These are phyloP conservation scores for Eucalyptus paniculata DNA, from an alignment of 345 rosid species.

Conservation along the genomic window DNA sequence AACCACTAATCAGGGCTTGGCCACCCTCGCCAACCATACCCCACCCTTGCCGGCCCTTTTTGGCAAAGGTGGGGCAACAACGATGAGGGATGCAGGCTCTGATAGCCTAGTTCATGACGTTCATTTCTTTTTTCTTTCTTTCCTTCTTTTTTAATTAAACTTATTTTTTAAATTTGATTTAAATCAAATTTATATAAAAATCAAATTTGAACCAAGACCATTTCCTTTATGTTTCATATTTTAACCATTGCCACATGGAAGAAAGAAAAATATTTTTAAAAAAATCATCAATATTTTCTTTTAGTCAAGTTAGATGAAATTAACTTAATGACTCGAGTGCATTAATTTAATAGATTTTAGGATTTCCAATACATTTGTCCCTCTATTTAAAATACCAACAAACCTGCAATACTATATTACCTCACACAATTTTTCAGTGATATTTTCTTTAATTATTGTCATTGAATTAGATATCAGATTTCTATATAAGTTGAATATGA, in stretches of 20 bases:
- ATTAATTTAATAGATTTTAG: background rate
- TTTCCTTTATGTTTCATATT: too few relatives aligned
- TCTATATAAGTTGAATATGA: background rate
- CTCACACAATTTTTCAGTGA: background rate
- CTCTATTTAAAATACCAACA: background rate
- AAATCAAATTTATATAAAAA: too few relatives aligned
- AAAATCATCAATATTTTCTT: too few relatives aligned
- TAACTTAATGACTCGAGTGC: background rate
- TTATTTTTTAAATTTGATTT: too few relatives aligned
- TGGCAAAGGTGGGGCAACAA: fast-evolving
- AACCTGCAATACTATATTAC: background rate
- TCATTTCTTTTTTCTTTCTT: too few relatives aligned
- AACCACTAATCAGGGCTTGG: background rate
- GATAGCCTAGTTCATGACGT: background rate
- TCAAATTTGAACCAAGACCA: background rate
- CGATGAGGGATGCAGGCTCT: background rate
- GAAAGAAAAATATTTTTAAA: too few relatives aligned
- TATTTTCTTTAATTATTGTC: background rate
- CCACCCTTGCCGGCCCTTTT: background rate
- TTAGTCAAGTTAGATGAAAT: too few relatives aligned
- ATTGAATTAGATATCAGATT: background rate
- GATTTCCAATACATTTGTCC: background rate
- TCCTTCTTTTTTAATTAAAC: too few relatives aligned
- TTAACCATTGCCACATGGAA: background rate
- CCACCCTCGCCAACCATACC: background rate